Conservation (phyloP, 2,329 filamentous ascomycete species). For the Didymella keratinophila region DNA sequence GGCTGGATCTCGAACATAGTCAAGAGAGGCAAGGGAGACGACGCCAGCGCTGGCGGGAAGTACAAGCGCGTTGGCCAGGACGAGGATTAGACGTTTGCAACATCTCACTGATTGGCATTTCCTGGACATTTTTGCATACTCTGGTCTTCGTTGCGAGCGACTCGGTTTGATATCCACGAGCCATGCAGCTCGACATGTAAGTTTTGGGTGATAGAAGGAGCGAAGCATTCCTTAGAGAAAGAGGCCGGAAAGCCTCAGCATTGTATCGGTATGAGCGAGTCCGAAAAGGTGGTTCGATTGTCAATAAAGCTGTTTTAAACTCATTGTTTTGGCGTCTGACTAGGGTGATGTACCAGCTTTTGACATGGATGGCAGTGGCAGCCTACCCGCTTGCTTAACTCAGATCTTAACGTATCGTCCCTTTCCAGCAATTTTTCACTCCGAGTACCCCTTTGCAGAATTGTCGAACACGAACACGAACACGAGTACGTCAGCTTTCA, state of each 20-base stretch:
- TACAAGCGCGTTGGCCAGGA: constrained; percentile 59
- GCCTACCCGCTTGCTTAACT: background rate
- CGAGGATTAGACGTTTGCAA: constrained; percentile 30
- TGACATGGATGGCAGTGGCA: constrained; percentile 6
- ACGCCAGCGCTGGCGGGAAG: constrained; percentile 53
- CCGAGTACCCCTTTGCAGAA: constrained; percentile 1
- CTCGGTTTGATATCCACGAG: constrained; percentile 39
- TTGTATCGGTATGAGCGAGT: constrained; percentile 25
- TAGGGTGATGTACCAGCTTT: constrained; percentile 16
- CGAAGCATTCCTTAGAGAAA: constrained; percentile 34
- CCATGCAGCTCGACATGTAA: constrained; percentile 28
- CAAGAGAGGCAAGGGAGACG: constrained; percentile 59
- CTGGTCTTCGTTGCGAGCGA: constrained; percentile 26
- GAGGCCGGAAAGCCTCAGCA: constrained; percentile 20
- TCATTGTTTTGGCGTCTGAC: constrained; percentile 6
- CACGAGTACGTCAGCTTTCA: constrained; percentile 14
- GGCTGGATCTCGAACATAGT: constrained; percentile 76
- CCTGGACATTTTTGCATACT: constrained; percentile 31
- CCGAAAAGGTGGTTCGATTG: constrained; percentile 10
- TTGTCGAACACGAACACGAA: constrained; percentile 15
- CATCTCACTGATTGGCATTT: constrained; percentile 28
- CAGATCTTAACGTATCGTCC: background rate
- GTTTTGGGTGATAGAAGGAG: constrained; percentile 41
- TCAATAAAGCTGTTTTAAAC: constrained; percentile 20
- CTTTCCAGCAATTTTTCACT: background rate